Conservation (phyloP, 139 green algal species). For the Chlorella sp. region DNA sequence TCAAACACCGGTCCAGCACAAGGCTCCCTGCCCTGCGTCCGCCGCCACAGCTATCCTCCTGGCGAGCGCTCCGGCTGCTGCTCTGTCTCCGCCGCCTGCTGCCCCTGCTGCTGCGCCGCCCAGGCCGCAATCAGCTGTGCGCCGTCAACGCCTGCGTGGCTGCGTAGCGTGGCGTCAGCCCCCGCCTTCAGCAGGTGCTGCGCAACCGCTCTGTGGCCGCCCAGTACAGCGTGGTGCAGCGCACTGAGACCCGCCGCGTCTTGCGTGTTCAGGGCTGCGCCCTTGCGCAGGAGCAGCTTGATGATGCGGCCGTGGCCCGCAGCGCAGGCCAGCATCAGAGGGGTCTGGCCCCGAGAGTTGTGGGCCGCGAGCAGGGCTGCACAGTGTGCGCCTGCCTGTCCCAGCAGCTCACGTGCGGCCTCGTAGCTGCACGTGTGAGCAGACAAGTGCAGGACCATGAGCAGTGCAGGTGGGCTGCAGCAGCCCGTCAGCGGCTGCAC, state of each 20-base stretch:
- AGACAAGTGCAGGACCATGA: no score
- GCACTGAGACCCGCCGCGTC: slow-evolving; percentile 36
- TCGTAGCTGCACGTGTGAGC: slow-evolving; percentile 20
- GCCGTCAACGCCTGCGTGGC: neutral
- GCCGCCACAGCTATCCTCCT: no score
- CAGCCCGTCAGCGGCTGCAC: neutral
- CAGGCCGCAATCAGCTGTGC: neutral
- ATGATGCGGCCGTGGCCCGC: slow-evolving; percentile 35
- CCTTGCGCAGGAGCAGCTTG: slow-evolving; percentile 38
- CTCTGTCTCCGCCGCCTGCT: no score
- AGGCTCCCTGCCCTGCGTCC: no score
- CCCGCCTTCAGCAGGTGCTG: slow-evolving; percentile 11
- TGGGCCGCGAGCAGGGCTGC: neutral
- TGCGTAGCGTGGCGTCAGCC: neutral
- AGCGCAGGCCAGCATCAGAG: slow-evolving; percentile 41
- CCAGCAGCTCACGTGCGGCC: slow-evolving; percentile 20
- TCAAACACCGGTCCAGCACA: no score
- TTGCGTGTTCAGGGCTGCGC: slow-evolving; percentile 21
- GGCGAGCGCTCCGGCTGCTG: no score
- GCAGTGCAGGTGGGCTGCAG: neutral
- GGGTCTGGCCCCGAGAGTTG: slow-evolving; percentile 35
- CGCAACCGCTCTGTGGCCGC: neutral
- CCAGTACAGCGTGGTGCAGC: slow-evolving; percentile 20
- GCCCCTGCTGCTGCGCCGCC: neutral
- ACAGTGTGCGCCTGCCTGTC: neutral